Percentiles rank a stretch among this genome's conserved stretches.
These are phyloP conservation scores for Nakazawaea siamensis DNA, from an alignment of 805 yeast species.

Conservation along the genomic window DNA sequence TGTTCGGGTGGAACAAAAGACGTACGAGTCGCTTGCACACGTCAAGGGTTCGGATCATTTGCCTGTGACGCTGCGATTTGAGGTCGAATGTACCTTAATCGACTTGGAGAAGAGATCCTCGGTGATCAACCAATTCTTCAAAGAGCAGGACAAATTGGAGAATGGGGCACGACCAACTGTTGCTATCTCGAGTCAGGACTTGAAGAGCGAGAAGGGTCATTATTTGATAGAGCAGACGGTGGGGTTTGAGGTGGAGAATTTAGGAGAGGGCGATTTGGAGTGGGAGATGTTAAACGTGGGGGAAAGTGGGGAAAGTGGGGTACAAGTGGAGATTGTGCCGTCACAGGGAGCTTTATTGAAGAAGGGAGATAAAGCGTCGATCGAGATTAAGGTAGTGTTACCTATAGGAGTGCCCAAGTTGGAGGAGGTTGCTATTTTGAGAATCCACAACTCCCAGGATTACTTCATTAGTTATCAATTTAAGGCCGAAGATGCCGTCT, in stretches of 20 bases:
- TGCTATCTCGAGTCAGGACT: slow-evolving; percentile 26
- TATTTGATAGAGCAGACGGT: slow-evolving; percentile 19
- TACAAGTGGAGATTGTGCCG: slow-evolving; percentile 24
- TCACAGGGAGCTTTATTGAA: slow-evolving; percentile 19
- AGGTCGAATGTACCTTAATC: slow-evolving; percentile 23
- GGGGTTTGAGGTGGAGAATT: too few relatives aligned
- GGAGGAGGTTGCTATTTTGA: slow-evolving; percentile 17
- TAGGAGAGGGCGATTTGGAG: too few relatives aligned
- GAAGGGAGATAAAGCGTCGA: slow-evolving; percentile 18
- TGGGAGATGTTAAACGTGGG: slow-evolving; percentile 22
- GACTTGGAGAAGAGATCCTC: slow-evolving; percentile 27
- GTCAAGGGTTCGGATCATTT: slow-evolving; percentile 41
- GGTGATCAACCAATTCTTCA: slow-evolving; percentile 28
- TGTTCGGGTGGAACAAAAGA: slow-evolving; percentile 10
- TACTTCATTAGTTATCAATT: slow-evolving; percentile 22
- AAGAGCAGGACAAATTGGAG: slow-evolving; percentile 33
- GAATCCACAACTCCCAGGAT: slow-evolving; percentile 23
- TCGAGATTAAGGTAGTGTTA: slow-evolving; percentile 10
- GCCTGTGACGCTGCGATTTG: slow-evolving; percentile 38
- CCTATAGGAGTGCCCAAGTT: slow-evolving; percentile 13
- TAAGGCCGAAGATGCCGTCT: slow-evolving; percentile 11
- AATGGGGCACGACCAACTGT: slow-evolving; percentile 34
- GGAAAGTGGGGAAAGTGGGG: slow-evolving; percentile 11
- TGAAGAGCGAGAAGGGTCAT: too few relatives aligned
- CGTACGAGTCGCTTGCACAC: slow-evolving; percentile 17